A percentile compares a stretch with the other conserved stretches of the same genome.
phyloP scores from a whole-genome alignment of 805 yeast species.

The Wickerhamiella galacta region DNA sequence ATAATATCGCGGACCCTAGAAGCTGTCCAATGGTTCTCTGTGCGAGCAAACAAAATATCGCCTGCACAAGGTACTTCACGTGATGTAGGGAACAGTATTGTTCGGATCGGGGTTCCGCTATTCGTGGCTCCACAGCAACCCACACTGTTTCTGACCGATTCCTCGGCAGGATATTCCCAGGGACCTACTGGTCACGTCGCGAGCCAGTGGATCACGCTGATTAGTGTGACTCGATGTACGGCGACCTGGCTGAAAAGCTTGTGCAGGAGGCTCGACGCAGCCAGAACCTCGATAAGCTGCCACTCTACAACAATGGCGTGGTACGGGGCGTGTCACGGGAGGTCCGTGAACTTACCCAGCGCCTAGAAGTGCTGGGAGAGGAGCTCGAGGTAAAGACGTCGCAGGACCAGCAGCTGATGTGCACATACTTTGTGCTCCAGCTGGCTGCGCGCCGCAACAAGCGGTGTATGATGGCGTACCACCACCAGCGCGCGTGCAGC shows the following conservation, averaged over 20 bases:
- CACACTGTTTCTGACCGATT: not conserved
- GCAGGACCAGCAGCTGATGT: too few species aligned
- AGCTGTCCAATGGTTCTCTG: not conserved
- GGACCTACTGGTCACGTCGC: too few species aligned
- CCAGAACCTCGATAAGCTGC: constrained; percentile 42
- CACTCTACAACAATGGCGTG: constrained; percentile 56
- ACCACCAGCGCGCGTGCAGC: constrained; percentile 49
- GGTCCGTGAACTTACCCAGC: constrained; percentile 26
- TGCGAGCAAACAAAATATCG: not conserved
- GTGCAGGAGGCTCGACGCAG: constrained; percentile 73
- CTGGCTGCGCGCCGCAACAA: constrained; percentile 76
- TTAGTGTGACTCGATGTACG: constrained; percentile 49
- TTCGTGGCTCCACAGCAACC: not conserved
- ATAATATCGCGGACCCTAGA: not conserved
- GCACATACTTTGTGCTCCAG: constrained; percentile 42
- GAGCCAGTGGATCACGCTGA: too few species aligned
- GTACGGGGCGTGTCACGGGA: constrained; percentile 59
- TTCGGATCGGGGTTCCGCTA: not conserved
- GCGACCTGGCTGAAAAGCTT: constrained; percentile 74
- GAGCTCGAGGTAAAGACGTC: too few species aligned
- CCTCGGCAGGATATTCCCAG: too few species aligned
- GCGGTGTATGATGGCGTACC: constrained; percentile 75
- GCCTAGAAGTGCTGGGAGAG: constrained; percentile 34
- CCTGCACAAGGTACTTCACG: not conserved
- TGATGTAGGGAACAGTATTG: not conserved